Conservation (phyloP, 306 rosid genomes). For the Vigna radiata region DNA sequence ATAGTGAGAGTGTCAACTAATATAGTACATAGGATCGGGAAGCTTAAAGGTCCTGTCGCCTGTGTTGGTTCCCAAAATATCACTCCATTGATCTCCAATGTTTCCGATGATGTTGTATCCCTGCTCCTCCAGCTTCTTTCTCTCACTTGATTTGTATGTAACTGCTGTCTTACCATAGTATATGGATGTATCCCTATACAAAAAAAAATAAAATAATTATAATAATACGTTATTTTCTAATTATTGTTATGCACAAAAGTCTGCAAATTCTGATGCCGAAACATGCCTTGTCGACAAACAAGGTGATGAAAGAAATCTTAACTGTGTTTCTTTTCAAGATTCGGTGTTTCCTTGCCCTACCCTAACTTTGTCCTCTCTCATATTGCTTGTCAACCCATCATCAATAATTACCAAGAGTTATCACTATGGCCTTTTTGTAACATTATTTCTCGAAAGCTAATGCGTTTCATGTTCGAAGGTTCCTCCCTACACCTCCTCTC, state of each 20-base stretch:
- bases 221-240: neutral
- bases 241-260: no score
- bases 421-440: no score
- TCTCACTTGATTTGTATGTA: constrained; percentile 61
- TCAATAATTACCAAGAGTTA: no score
- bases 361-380: no score
- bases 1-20: constrained; percentile 38
- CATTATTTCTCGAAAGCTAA: no score
- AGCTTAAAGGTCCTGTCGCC: constrained; percentile 62
- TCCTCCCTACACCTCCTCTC: no score
- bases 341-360: neutral
- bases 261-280: no score
- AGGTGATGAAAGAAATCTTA: no score
- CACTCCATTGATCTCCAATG: constrained; percentile 81
- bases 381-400: no score
- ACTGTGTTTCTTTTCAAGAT: neutral
- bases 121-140: constrained; percentile 48
- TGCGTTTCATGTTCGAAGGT: no score
- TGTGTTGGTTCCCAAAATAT: constrained; percentile 58
- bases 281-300: no score
- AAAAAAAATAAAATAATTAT: neutral
- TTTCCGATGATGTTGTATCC: constrained; percentile 68
- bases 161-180: constrained; percentile 49
- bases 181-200: constrained; percentile 42
- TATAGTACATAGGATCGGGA: constrained; percentile 70